A percentile compares a stretch with the other conserved stretches of the same genome.
These are phyloP conservation scores for Citrullus amarus DNA, from an alignment of 306 rosid genomes.

Conservation along the genomic window DNA sequence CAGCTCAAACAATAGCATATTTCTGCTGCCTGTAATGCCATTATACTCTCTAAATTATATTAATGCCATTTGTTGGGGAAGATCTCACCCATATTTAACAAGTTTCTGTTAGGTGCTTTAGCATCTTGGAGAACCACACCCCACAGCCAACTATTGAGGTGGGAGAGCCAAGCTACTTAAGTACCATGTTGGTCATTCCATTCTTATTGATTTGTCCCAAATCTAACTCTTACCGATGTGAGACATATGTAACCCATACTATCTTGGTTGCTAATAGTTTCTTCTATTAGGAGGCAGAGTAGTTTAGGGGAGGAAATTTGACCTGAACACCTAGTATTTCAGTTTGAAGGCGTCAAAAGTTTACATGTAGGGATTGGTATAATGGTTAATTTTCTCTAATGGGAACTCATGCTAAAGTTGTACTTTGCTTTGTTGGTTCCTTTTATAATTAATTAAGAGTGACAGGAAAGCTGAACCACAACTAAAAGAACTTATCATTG, in stretches of 20 bases:
- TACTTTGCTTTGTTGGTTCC: background rate
- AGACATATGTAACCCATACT: too few species aligned
- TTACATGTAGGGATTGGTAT: too few species aligned
- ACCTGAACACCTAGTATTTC: background rate
- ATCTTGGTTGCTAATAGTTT: too few species aligned
- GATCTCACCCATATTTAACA: background rate
- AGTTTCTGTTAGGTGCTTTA: background rate
- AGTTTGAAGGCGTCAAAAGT: background rate
- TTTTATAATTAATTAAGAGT: background rate
- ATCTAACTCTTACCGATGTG: too few species aligned
- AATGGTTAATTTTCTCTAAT: background rate
- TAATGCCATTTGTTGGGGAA: background rate
- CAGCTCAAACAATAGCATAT: constrained; percentile 29
- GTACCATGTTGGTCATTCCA: too few species aligned
- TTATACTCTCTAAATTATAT: constrained; percentile 7
- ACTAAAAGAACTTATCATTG: background rate
- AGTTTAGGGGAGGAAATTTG: background rate
- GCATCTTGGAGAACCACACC: too few species aligned
- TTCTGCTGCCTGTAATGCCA: constrained; percentile 59
- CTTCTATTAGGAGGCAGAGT: background rate
- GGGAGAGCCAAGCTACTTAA: too few species aligned
- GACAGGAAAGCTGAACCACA: background rate
- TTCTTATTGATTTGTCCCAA: too few species aligned
- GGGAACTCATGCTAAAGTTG: background rate
- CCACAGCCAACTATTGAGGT: too few species aligned